Conservation (phyloP, 2,329 filamentous ascomycete genomes). For the Tolypocladium tropicale region DNA sequence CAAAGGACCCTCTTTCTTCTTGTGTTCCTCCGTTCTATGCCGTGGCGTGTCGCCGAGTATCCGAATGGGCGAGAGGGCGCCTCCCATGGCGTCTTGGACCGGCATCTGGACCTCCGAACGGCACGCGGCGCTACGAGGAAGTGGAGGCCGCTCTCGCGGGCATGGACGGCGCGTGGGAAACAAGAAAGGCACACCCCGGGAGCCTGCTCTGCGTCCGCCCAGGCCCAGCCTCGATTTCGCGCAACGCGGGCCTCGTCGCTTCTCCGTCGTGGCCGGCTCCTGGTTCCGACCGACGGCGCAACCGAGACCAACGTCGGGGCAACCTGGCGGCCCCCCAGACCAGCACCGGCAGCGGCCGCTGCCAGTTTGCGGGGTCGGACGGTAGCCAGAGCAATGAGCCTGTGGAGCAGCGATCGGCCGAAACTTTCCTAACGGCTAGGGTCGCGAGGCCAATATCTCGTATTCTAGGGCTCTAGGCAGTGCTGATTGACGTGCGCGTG, state of each 20-base stretch:
- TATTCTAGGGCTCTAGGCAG: background rate
- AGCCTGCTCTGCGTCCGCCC: too few species aligned
- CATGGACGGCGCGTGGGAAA: too few species aligned
- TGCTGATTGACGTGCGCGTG: background rate
- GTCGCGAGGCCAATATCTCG: background rate
- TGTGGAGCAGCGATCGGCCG: background rate
- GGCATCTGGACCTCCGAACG: background rate
- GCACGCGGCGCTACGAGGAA: background rate
- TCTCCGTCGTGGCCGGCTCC: too few species aligned
- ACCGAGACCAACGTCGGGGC: background rate
- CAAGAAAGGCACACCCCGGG: too few species aligned
- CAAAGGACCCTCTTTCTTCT: background rate
- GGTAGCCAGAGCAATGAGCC: background rate
- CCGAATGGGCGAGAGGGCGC: background rate
- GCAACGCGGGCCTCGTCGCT: background rate
- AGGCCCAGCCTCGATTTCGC: too few species aligned
- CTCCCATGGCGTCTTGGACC: background rate
- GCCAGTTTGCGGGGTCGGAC: background rate
- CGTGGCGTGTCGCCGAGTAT: background rate
- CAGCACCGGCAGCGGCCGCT: background rate
- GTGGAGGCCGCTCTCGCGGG: background rate
- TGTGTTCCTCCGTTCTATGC: background rate
- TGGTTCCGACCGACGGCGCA: background rate
- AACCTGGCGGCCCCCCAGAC: background rate
- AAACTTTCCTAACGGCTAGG: background rate